Evolutionary conservation across 2,329 filamentous ascomycete species (phyloP), one percentile per base, ranked within the genome.

Genomic region (Aspergillus sp.): DNA sequence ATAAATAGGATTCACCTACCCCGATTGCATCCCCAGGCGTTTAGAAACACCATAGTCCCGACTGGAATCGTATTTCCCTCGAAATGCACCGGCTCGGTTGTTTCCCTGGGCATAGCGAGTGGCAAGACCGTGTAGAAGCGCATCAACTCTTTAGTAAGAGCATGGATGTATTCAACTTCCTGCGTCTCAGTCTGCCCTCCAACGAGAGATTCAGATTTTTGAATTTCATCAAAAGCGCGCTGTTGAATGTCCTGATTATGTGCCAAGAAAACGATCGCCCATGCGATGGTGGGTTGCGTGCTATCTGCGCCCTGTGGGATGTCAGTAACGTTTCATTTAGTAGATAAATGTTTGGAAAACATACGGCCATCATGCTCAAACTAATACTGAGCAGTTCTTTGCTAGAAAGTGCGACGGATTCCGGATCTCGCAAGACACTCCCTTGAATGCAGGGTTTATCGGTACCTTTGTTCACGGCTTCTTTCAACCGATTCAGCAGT

Each of bases 201-300:
- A 14, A 42, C 1, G 16, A n/a, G 6, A 3, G 36, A 3, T 6
- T 5, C 36, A 6, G 14, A 7, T 2, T n/a, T 42, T n/a, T 7
- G 36, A 9, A 42, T 7, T 14, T 29, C 22, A 24, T 24, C 12
- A 14, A 52, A 31, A 3, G 32, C 49, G n/a, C 26, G 9, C 2
- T 42, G n/a, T 49, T 53, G 51, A 9, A 54, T 54, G 50, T 58
- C 45, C 10, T 52, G 56, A 2, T 52, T 42, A 39, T 54, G 50
- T 2, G 56, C 50, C 14, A 58, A 31, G 4, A 58, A 49, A 6
- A 45, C 5, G 45, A 58, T 47, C 6, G 50, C 56, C 56, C 56
- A 58, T 12, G 16, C 45, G 10, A 58, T 54, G 6, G 49, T 49
- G 2, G 50, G 42, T 31, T 52, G 29, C 7, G 24, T 49, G 5